Evolutionary conservation across 805 yeast species (phyloP).

Genomic region (Candida chilensis): DNA sequence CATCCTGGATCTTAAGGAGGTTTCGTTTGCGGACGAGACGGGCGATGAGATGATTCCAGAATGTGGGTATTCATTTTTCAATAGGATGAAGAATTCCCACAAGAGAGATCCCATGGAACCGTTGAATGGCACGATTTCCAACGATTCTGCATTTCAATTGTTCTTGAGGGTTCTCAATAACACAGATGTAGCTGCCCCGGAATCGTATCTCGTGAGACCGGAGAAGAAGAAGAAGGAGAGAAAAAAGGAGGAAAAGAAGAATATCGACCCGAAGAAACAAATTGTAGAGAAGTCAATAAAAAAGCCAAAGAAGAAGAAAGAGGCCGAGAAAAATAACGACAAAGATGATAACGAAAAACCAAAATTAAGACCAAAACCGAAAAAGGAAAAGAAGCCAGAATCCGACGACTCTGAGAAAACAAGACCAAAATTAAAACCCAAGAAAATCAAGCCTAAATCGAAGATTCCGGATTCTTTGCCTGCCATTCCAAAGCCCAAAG

Average conservation of each 20-base stretch:
- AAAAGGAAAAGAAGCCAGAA: not conserved
- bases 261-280: constrained; percentile 1
- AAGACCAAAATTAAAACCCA: not conserved
- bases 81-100: constrained; percentile 6
- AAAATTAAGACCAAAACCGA: not conserved
- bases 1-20: constrained; percentile 9
- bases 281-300: constrained; percentile 2
- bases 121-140: constrained; percentile 3
- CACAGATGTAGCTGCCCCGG: constrained; percentile 1
- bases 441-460: no score
- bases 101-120: not conserved
- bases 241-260: not conserved
- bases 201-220: not conserved
- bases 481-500: no score
- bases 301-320: constrained; percentile 4
- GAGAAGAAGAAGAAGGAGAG: constrained; percentile 2
- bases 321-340: constrained; percentile 3
- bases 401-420: not conserved
- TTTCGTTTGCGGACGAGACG: constrained; percentile 15
- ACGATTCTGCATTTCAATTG: constrained; percentile 4
- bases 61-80: constrained; percentile 10
- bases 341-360: constrained; percentile 1
- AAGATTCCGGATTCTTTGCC: no score
- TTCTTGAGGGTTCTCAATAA: constrained; percentile 4
- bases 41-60: constrained; percentile 14